Evolutionary conservation across 75 land plant genomes (phyloP).

Genomic region (Cunninghamia lanceolata): DNA sequence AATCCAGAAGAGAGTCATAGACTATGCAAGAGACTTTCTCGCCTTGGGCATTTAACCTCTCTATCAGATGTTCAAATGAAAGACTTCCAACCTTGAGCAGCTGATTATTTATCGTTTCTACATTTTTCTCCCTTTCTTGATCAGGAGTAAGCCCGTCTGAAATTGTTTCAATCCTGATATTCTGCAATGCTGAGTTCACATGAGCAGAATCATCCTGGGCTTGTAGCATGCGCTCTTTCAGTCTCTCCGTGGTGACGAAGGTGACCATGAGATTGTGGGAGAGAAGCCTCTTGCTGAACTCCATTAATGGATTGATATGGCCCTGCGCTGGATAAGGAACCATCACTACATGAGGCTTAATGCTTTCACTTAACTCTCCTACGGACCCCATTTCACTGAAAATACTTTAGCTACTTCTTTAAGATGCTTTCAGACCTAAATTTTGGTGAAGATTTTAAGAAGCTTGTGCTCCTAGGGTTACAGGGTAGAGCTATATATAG

Average conservation of each 20-base stretch:
- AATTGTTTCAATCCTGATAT: not conserved
- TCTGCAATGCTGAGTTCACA: no score
- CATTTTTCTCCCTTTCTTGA: not conserved
- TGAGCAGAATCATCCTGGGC: not conserved
- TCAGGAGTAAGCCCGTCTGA: not conserved
- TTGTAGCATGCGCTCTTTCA: not conserved
- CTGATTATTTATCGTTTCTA: not conserved
- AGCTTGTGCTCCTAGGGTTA: no score
- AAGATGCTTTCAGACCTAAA: no score
- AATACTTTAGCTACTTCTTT: no score
- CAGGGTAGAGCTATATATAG: no score
- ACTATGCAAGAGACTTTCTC: slow-evolving; percentile 46
- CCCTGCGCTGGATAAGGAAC: slow-evolving; percentile 12
- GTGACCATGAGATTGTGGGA: not conserved
- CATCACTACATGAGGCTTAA: not conserved
- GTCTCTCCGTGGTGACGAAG: not conserved
- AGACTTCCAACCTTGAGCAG: not conserved
- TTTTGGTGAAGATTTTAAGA: no score
- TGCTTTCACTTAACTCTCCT: not conserved
- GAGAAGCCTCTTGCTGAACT: slow-evolving; percentile 2
- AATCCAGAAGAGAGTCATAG: slow-evolving; percentile 49
- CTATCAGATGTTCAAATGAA: slow-evolving; percentile 23
- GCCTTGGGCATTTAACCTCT: slow-evolving; percentile 9
- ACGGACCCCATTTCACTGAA: not conserved
- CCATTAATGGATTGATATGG: slow-evolving; percentile 11